phyloP scores from a whole-genome alignment of 2,329 filamentous ascomycete genomes.

The Epichloe sibirici region DNA sequence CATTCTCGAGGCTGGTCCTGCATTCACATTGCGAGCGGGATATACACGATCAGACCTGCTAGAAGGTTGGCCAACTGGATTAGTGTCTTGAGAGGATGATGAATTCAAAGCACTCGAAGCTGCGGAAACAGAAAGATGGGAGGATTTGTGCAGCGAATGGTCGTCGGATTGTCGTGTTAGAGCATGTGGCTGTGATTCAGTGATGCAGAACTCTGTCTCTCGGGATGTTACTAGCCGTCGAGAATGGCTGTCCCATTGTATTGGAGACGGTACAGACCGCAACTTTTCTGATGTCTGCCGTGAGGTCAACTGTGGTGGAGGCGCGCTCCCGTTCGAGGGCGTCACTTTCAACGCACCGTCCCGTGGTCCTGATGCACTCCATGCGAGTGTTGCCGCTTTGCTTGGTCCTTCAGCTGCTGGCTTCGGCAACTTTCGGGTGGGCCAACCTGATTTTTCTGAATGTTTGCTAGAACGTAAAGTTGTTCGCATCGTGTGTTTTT shows the following conservation, averaged over 20 bases:
- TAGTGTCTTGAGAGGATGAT: conserved; percentile 15
- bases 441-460: conserved; percentile 29
- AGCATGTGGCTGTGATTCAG: conserved; percentile 17
- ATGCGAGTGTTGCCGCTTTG: conserved; percentile 53
- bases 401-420: conserved; percentile 40
- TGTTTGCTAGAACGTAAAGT: conserved; percentile 41
- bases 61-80: conserved; percentile 9
- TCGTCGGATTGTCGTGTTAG: conserved; percentile 28
- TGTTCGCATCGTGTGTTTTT: conserved; percentile 49
- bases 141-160: conserved; percentile 24
- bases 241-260: conserved; percentile 44
- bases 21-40: conserved; percentile 1
- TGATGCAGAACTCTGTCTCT: conserved; percentile 17
- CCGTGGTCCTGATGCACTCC: conserved; percentile 34
- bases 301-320: conserved; percentile 10
- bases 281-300: conserved; percentile 21
- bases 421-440: conserved; percentile 28
- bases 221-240: conserved; percentile 34
- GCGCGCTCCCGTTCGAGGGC: conserved; percentile 13
- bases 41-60: conserved; percentile 10
- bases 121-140: conserved; percentile 40
- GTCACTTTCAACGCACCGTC: conserved; percentile 21
- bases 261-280: conserved; percentile 19
- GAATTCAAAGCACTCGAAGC: conserved; percentile 42
- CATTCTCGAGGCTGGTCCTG: conserved; percentile 3